phyloP scores from a whole-genome alignment of 306 rosid species.

The Echinosophora koreensis region DNA sequence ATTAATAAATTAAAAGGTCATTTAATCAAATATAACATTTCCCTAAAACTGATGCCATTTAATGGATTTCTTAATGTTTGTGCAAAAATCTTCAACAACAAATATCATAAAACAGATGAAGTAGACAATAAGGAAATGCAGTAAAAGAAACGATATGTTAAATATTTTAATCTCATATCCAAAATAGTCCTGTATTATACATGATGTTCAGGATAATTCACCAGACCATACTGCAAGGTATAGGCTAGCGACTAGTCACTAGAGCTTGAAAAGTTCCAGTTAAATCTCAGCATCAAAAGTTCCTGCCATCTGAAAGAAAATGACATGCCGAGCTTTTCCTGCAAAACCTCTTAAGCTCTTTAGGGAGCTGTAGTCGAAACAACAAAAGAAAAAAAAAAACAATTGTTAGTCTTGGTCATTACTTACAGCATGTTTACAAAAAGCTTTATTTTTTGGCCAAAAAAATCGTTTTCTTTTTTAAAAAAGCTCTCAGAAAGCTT shows the following conservation, averaged over 20 bases:
- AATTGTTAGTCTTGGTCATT: background rate
- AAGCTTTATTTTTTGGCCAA: background rate
- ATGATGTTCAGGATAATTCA: slow-evolving; percentile 34
- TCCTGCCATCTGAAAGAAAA: slow-evolving; percentile 45
- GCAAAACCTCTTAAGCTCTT: slow-evolving; percentile 37
- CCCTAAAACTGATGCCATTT: too few relatives aligned
- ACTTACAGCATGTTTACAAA: background rate
- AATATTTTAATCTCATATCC: slow-evolving; percentile 47
- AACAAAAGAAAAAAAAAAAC: background rate
- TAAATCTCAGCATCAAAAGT: slow-evolving; percentile 41
- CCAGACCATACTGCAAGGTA: slow-evolving; percentile 29
- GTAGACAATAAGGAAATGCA: slow-evolving; percentile 8
- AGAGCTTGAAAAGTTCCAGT: slow-evolving; percentile 51
- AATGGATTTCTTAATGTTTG: too few relatives aligned
- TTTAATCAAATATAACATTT: too few relatives aligned
- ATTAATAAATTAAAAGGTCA: too few relatives aligned
- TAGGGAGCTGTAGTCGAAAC: slow-evolving; percentile 45
- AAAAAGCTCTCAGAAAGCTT: background rate
- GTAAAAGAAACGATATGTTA: slow-evolving; percentile 28
- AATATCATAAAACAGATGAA: too few relatives aligned
- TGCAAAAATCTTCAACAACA: background rate
- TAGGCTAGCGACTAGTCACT: slow-evolving; percentile 21
- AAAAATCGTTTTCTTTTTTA: too few relatives aligned
- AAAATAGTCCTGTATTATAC: slow-evolving; percentile 36
- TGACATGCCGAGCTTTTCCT: slow-evolving; percentile 37